Base-by-base conservation (phyloP, 139 green algal species). In the Chlorella sorokiniana region DNA sequence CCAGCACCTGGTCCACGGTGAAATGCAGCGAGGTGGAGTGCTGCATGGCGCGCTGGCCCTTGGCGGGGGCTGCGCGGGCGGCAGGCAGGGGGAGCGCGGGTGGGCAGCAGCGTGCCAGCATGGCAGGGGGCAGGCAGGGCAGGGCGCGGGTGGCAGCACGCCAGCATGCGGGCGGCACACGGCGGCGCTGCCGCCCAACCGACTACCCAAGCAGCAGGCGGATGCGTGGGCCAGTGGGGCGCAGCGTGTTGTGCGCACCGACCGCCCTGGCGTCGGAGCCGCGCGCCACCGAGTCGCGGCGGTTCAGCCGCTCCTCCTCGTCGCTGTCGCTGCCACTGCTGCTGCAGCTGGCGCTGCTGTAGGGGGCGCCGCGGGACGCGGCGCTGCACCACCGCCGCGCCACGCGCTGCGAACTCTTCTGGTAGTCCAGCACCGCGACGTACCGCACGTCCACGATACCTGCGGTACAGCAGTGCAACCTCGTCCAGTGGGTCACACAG, bases 381-480 rank as follows among this genome's bases (percentile, higher is more conserved):
- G 48, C 22, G 42, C 48, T 4, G 1, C 1, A 35, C 11, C 71
- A 14, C 27, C 38, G 41, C 68, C 37, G 27, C 33, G 5, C 25
- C 7, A 29, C 11, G 41, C 31, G 41, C 68, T 18, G 29, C 29
- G 41, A 44, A 14, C n/a, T n/a, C 31, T 35, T 64, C 44, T 77
- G 29, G n/a, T 44, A 16, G 23, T 61, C 48, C 54, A 79, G 54
- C 4, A 33, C 22, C 0, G 73, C 52, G 4, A 79, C 73, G 29
- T 79, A 79, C 31, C 73, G 51, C 54, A 79, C 54, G 29, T 79
- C 73, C 2, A 79, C 54, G 11, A 79, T 51, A 37, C 73, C 73
- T 79, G 73, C 54, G 38, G 8, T 16, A 22, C 56, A 65, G 56
- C 18, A 33, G 56, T 22, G 48, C 48, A 59, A 59, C 16, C 16